Conservation (phyloP, 768 basidiomycete genomes). For the Leccinum disarticulatum region DNA sequence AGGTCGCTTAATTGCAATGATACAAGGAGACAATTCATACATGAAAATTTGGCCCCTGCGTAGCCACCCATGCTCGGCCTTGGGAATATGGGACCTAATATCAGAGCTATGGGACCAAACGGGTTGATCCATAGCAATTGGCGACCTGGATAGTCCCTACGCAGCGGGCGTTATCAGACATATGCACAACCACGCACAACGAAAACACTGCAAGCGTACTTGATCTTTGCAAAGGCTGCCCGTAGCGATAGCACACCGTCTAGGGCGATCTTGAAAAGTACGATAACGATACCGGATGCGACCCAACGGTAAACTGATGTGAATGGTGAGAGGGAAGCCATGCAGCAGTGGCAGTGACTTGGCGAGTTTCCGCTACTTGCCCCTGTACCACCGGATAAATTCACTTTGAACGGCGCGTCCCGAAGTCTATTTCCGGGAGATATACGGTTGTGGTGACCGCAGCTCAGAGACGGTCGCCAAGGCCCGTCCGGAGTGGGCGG, state of each 20-base stretch:
- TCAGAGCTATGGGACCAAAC: constrained; percentile 26
- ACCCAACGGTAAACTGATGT: constrained; percentile 12
- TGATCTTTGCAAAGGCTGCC: constrained; percentile 16
- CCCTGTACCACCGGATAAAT: no score
- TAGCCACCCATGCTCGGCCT: constrained; percentile 34
- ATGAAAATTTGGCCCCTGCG: constrained; percentile 35
- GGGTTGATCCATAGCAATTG: constrained; percentile 33
- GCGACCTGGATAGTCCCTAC: constrained; percentile 22
- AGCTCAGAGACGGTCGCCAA: no score
- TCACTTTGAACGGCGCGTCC: no score
- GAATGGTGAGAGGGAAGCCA: neutral
- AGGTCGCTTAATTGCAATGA: neutral
- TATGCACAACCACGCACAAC: no score
- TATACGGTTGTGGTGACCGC: no score
- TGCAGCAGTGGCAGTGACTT: neutral
- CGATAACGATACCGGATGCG: constrained; percentile 2
- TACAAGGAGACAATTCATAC: constrained; percentile 25
- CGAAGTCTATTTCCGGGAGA: no score
- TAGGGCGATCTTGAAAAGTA: constrained; percentile 5
- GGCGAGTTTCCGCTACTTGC: no score
- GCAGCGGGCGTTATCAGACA: no score
- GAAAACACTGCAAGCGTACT: constrained; percentile 1
- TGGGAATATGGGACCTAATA: constrained; percentile 35
- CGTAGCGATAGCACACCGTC: constrained; percentile 7
- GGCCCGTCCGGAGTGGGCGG: no score